Base-by-base conservation (phyloP, 495 filamentous ascomycete species). In the Zalerion maritima region DNA sequence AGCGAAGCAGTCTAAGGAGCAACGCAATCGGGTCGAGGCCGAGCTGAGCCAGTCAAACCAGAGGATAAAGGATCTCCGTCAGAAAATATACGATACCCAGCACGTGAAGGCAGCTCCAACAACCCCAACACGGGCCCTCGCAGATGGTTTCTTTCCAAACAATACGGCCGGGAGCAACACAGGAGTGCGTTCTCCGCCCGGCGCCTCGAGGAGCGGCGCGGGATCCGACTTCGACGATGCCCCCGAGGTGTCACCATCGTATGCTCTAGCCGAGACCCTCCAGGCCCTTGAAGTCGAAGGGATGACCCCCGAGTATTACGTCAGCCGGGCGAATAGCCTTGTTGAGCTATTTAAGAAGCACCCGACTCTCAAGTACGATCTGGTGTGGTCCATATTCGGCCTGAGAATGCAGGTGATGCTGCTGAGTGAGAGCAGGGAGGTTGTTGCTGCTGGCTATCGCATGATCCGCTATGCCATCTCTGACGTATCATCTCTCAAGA, bases 371-470 rank as follows among this genome's bases (percentile, higher is more conserved):
- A 96, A 96, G 43, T 92, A 94, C 50, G 89, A 97, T 46, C 60
- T 97, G 36, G 84, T 75, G 10, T 97, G 89, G 89, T 75, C 84
- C 4, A 75, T 85, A 0, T 97, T 96, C 54, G 91, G 91, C 1
- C 51, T 86, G 15, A 71, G 91, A 14, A 81, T 94, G 54, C 89
- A 97, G 48, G 75, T 78, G 29, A 84, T 97, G 81, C 74, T 97
- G 29, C 60, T 97, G 32, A 91, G 85, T 44, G 85, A 92, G 33
- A 94, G 78, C 52, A 78, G 86, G 41, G 89, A 97, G 50, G 85
- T 94, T 17, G 83, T 94, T 6, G 91, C 89, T 17, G 83, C 89
- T 18, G 87, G 80, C 2, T 97, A 96, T 54, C 70, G 89, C 37
- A 73, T 94, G 50, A 81, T 84, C 32, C 75, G 89, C 51, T 87